These are phyloP conservation scores for sunflower (Helianthus annuus) DNA, from an alignment of 129 eudicot species.

Conservation along the genomic window HanXRQr2.0-SUNRISE NC_035449.2:34881209-34881708, in stretches of 20 bases:
- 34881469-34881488: slow-evolving; percentile 21
- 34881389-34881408: slow-evolving; percentile 46
- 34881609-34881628: slow-evolving; percentile 20
- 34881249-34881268: background rate
- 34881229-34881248: too few species aligned
- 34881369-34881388: slow-evolving; percentile 63
- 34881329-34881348: slow-evolving; percentile 45
- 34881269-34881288: background rate
- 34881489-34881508: slow-evolving; percentile 13
- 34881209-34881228: too few species aligned
- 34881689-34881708: slow-evolving; percentile 24
- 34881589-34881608: slow-evolving; percentile 17
- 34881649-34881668: slow-evolving; percentile 52
- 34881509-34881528: slow-evolving; percentile 36
- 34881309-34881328: slow-evolving; percentile 15
- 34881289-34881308: slow-evolving; percentile 2
- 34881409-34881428: slow-evolving; percentile 50
- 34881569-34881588: slow-evolving; percentile 18
- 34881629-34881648: slow-evolving; percentile 49
- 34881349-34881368: slow-evolving; percentile 56
- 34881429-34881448: slow-evolving; percentile 43
- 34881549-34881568: slow-evolving; percentile 37
- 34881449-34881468: slow-evolving; percentile 34
- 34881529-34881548: slow-evolving; percentile 63
- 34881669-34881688: slow-evolving; percentile 19